phyloP scores from a whole-genome alignment of 257 asterid species.

The Ocimum tenuiflorum region DNA sequence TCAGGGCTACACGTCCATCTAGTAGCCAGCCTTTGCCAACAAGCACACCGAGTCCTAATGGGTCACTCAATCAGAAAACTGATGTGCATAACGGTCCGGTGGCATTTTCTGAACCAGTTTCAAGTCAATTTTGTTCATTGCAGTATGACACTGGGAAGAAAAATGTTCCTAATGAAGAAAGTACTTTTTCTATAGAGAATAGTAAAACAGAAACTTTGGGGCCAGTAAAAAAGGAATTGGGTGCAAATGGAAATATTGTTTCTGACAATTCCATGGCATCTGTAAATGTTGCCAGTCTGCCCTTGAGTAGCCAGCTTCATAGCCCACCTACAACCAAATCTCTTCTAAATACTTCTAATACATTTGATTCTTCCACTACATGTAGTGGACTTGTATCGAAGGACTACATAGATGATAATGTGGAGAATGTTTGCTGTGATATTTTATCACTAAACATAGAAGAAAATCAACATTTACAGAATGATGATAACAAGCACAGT shows the following conservation, averaged over 20 bases:
- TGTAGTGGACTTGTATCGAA: conserved; percentile 32
- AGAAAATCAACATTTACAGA: conserved; percentile 33
- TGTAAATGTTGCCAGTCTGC: conserved; percentile 18
- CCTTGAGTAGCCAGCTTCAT: conserved; percentile 32
- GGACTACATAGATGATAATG: conserved; percentile 27
- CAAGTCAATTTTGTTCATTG: conserved; percentile 34
- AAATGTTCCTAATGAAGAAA: conserved; percentile 33
- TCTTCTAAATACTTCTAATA: conserved; percentile 24
- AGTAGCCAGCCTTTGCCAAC: conserved; percentile 38
- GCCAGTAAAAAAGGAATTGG: conserved; percentile 24
- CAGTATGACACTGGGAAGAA: conserved; percentile 45
- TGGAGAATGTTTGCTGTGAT: conserved; percentile 38
- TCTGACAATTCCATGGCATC: conserved; percentile 28
- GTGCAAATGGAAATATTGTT: conserved; percentile 30
- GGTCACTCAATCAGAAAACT: conserved; percentile 35
- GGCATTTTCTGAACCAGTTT: conserved; percentile 41
- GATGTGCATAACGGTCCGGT: conserved; percentile 32
- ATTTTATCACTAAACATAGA: conserved; percentile 46
- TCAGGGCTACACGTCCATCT: conserved; percentile 76
- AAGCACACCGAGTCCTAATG: conserved; percentile 39
- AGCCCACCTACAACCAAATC: conserved; percentile 29
- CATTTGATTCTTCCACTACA: conserved; percentile 26
- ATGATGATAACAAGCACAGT: conserved; percentile 32
- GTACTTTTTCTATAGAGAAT: conserved; percentile 29
- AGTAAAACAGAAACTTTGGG: conserved; percentile 24